These are phyloP conservation scores for Capsicum baccatum DNA, from an alignment of 257 asterid species.

Conservation along the genomic window DNA sequence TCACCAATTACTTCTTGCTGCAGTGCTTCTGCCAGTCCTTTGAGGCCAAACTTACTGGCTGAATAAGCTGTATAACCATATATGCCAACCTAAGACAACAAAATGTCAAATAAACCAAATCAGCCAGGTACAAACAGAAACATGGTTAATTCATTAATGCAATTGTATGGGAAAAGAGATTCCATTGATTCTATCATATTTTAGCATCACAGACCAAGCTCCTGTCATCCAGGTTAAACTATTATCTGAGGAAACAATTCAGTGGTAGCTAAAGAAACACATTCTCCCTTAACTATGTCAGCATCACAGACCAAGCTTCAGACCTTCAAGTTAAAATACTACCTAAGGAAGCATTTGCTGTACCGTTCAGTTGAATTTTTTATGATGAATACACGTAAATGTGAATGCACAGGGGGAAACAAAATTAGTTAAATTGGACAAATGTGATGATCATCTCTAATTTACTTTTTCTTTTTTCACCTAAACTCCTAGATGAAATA, in stretches of 20 bases:
- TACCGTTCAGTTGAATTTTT: neutral
- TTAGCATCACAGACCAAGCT: slow-evolving; percentile 16
- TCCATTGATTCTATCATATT: neutral
- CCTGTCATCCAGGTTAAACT: neutral
- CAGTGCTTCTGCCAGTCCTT: slow-evolving; percentile 95
- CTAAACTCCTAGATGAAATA: neutral
- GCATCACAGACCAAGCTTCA: neutral
- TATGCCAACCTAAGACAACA: slow-evolving; percentile 73
- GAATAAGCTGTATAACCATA: slow-evolving; percentile 97
- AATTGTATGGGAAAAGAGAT: neutral
- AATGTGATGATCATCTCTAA: neutral
- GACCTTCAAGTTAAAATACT: neutral
- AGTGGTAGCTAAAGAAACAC: neutral
- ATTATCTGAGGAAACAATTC: neutral
- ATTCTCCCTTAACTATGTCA: neutral
- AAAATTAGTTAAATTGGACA: neutral
- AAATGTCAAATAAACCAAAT: slow-evolving; percentile 26
- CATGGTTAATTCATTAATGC: neutral
- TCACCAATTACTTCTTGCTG: slow-evolving; percentile 86
- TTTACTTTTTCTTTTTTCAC: neutral
- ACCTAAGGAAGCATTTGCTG: neutral
- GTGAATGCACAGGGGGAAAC: neutral
- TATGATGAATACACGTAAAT: neutral
- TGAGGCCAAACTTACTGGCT: slow-evolving; percentile 92
- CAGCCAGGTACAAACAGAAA: neutral